A percentile compares a stretch with the other conserved stretches of the same genome.
phyloP scores from a whole-genome alignment of 2,329 filamentous ascomycete genomes.

The Neofusicoccum sp. region DNA sequence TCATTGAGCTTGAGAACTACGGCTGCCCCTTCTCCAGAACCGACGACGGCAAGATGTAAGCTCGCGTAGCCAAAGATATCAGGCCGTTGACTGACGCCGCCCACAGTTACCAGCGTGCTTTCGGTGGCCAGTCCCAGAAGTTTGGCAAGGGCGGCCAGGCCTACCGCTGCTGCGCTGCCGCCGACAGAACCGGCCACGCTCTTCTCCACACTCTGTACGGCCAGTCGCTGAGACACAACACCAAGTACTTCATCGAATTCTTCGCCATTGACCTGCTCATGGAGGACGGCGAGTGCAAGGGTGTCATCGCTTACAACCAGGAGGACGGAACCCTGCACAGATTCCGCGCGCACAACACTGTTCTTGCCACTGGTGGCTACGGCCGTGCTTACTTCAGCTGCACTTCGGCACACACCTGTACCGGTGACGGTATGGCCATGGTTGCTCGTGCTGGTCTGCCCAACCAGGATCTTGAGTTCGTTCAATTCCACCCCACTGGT shows the following conservation, averaged over 20 bases:
- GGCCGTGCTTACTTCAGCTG: conserved; percentile 98
- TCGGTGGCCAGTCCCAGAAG: conserved; percentile 94
- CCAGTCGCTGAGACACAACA: conserved; percentile 94
- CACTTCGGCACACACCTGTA: conserved; percentile 97
- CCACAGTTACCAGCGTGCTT: conserved; percentile 87
- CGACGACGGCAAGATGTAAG: conserved; percentile 89
- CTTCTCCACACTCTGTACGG: conserved; percentile 98
- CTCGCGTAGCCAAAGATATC: neutral
- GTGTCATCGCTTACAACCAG: conserved; percentile 97
- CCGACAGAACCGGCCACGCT: conserved; percentile 94
- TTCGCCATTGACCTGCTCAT: conserved; percentile 96
- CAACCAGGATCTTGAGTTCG: conserved; percentile 99
- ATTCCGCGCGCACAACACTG: conserved; percentile 95
- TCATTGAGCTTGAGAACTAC: conserved; percentile 95
- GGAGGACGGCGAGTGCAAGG: conserved; percentile 94
- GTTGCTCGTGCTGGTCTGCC: conserved; percentile 94
- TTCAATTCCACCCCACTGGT: conserved; percentile 98
- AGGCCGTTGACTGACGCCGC: conserved; percentile 11
- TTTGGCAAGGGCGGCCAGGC: conserved; percentile 97
- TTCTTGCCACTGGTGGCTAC: conserved; percentile 94
- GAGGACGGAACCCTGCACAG: conserved; percentile 97
- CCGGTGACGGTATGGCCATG: conserved; percentile 99
- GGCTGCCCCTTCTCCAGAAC: conserved; percentile 96
- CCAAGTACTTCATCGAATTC: conserved; percentile 99
- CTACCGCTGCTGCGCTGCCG: conserved; percentile 94